Base-by-base conservation (phyloP, 2,329 filamentous ascomycete genomes). In the Cladobotryum protrusum region DNA sequence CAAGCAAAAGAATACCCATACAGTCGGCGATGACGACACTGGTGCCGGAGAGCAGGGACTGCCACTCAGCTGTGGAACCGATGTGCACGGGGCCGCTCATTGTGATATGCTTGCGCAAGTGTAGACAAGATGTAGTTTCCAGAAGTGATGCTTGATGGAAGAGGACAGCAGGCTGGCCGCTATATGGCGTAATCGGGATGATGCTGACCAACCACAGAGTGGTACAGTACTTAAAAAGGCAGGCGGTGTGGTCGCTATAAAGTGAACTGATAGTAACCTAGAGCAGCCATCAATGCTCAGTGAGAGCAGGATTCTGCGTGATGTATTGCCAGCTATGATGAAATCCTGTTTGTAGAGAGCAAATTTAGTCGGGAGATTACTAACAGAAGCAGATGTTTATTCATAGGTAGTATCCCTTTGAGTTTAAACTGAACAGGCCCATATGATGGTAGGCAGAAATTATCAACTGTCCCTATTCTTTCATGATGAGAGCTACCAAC, bases 1-100 rank as follows among this genome's bases (percentile, higher is more conserved):
- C 48, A 29, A 32, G 37, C 36, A 45, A 39, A 51, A 29, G 35
- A 14, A 18, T n/a, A 9, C 48, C 83, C 14, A 71, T 79, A 95
- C 90, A 97, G 73, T 97, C 93, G 61, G 89, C 82, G 54, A 99
- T 80, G 49, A 96, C 89, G 54, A 96, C 81, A 61, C 81, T 82
- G 49, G 86, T 89, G 47, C 83, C 82, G 48, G 77, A 77, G 43
- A 96, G 76, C 48, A 91, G 74, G 55, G 79, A 77, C 62, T 80
- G 80, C 75, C 91, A 93, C 68, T 95, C 82, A 58, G 76, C 72
- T 13, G 77, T 69, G 1, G 87, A 91, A 53, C 73, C 72, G 59
- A 92, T 84, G 52, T 72, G 74, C 43, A 81, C 68, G 19, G 72
- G 70, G 41, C 65, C 66, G 50, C 67, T 71, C 76, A 80, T 75